Conservation (phyloP, 208 protist species). For the Leishmania turanica region DNA sequence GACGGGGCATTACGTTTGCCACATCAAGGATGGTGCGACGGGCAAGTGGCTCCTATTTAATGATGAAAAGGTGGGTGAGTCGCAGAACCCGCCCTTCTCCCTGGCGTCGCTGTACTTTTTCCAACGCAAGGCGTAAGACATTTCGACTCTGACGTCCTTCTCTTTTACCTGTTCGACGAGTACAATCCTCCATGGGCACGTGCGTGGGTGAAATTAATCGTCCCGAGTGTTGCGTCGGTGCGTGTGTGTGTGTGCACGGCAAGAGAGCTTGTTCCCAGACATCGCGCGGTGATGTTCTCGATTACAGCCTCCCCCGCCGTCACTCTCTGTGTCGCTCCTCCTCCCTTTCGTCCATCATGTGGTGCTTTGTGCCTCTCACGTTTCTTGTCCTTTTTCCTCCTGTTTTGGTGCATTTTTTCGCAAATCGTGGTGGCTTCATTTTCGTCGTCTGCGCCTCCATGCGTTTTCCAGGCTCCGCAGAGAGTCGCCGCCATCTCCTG, state of each 20-base stretch:
- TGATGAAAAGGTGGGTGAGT: slow-evolving; percentile 94
- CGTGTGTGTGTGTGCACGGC: slow-evolving; percentile 4
- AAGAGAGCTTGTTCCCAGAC: background rate
- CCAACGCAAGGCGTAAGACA: slow-evolving; percentile 34
- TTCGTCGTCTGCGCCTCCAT: background rate
- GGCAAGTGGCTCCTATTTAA: slow-evolving; percentile 95
- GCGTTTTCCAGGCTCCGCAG: background rate
- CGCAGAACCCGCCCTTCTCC: slow-evolving; percentile 88
- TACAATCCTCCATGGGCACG: background rate
- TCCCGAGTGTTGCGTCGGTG: background rate
- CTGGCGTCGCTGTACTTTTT: slow-evolving; percentile 95
- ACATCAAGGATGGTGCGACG: slow-evolving; percentile 73
- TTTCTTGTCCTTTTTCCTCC: background rate
- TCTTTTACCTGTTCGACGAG: background rate
- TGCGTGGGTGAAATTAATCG: too few species aligned
- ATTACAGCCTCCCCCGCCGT: background rate
- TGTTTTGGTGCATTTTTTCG: background rate
- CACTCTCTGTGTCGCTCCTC: background rate
- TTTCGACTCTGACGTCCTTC: background rate
- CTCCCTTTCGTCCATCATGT: background rate
- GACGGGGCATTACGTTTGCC: slow-evolving; percentile 92
- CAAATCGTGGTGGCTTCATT: background rate
- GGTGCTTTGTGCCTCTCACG: background rate
- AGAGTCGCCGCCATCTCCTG: background rate
- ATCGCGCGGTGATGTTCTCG: background rate